Percentiles rank a stretch among this genome's conserved stretches.
Conservation (phyloP, 2,329 filamentous ascomycete species). For the Claviceps citrina region DNA sequence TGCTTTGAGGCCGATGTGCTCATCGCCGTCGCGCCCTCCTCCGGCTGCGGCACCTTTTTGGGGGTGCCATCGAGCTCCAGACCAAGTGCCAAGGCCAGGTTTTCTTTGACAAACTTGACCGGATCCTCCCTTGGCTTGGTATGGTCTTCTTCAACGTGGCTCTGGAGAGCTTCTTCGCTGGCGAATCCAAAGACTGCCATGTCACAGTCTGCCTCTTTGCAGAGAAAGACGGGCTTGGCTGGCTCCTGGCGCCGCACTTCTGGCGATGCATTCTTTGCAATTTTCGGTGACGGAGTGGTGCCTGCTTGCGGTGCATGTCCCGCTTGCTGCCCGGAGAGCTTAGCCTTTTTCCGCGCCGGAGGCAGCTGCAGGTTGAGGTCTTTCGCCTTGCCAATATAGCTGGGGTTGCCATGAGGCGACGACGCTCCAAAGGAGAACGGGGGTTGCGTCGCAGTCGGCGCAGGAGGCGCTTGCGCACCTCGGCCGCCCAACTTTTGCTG, state of each 20-base stretch:
- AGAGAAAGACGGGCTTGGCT: constrained; percentile 30
- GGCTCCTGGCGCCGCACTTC: constrained; percentile 24
- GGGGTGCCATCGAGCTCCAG: constrained; percentile 34
- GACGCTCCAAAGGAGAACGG: constrained; percentile 40
- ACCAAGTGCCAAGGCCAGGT: constrained; percentile 32
- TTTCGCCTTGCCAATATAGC: constrained; percentile 35
- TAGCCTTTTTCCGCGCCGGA: constrained; percentile 41
- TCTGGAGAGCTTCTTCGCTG: constrained; percentile 36
- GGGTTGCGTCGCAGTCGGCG: constrained; percentile 41
- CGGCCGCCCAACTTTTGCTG: constrained; percentile 25
- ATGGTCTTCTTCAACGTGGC: constrained; percentile 45
- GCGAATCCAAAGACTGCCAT: constrained; percentile 32
- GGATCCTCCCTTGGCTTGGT: constrained; percentile 40
- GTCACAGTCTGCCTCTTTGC: constrained; percentile 41
- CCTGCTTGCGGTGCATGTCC: constrained; percentile 23
- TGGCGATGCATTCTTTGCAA: constrained; percentile 31
- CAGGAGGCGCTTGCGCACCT: constrained; percentile 34
- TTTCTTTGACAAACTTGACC: constrained; percentile 35
- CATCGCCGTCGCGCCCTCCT: constrained; percentile 22
- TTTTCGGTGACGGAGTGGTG: constrained; percentile 32
- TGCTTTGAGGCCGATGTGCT: constrained; percentile 29
- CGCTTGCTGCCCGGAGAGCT: constrained; percentile 26
- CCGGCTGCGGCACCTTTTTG: constrained; percentile 20
- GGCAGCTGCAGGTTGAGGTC: constrained; percentile 43
- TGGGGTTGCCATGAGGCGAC: constrained; percentile 45